Conservation (phyloP, 179 eudicot species). For the Sideroxylon spinosum region DNA sequence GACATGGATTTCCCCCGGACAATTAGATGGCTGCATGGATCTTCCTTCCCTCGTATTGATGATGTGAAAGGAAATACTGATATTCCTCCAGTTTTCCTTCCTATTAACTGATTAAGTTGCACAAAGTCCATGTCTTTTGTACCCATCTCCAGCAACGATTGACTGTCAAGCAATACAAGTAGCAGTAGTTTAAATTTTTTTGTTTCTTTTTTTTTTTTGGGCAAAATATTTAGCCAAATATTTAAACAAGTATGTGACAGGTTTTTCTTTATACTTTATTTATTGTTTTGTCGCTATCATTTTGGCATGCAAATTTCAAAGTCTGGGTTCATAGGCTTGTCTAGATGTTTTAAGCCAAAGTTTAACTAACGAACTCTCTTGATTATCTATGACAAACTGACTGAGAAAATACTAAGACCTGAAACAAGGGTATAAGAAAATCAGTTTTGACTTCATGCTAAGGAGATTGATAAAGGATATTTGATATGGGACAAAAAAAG, state of each 20-base stretch:
- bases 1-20: slow-evolving; percentile 99
- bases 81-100: slow-evolving; percentile 98
- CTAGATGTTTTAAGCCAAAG: background rate
- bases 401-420: background rate
- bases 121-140: slow-evolving; percentile 95
- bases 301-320: slow-evolving; percentile 6
- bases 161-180: slow-evolving; percentile 36
- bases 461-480: background rate
- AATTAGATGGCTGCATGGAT: slow-evolving; percentile 69
- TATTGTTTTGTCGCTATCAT: background rate
- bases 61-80: slow-evolving; percentile 90
- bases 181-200: background rate
- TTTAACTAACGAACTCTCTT: background rate
- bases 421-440: background rate
- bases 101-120: slow-evolving; percentile 87
- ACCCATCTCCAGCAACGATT: slow-evolving; percentile 97
- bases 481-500: too few species aligned
- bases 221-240: background rate
- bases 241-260: background rate
- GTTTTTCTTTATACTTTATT: background rate
- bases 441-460: slow-evolving; percentile 8
- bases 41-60: slow-evolving; percentile 61
- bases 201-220: too few species aligned
- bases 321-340: background rate
- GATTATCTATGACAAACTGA: background rate